Evolutionary conservation across 1,139 yeast species (phyloP), one percentile per base, ranked within the genome.

Genomic region (Zygosaccharomyces sapae): DNA sequence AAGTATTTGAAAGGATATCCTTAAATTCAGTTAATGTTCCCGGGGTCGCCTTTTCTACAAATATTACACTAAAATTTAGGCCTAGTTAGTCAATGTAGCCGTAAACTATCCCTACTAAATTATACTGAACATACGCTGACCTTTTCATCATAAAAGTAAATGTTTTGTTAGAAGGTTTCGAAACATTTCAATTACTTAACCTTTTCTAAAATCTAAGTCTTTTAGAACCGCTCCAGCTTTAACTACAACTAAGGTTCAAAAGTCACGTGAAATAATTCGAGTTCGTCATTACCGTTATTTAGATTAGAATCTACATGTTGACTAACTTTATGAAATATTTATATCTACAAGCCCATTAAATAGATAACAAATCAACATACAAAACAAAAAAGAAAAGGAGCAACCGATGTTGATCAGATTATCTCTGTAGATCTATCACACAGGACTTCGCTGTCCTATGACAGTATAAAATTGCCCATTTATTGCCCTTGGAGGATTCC

Each of bases 401-500:
- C 22, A 20, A 20, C 22, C 3, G 3, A 20, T 4, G 22, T 20
- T 27, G n/a, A 27, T 3, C 2, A 9, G 9, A 9, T 50, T 48
- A 81, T 55, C 87, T 71, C 57, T 80, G 83, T 48, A 85, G 66
- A 66, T 86, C 92, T 50, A 81, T 76, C 9, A 89, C 75, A 49
- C 82, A 76, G 0, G 88, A 78, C 55, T 81, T 81, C 27, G 81
- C 86, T 0, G 88, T 78, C 61, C 86, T 86, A 25, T 87, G 79
- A 9, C 95, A 82, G 54, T 81, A 81, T 12, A 89, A 62, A 19
- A 89, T 72, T 1, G 85, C 88, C 83, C 88, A 85, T 55, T 77
- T 75, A 0, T 81, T 75, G 2, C 94, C 92, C 56, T 81, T 80
- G 1, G 79, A 59, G 4, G 82, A 79, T 58, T 89, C 97, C 57